Conservation (phyloP, 139 green algal species). For the Monoraphidium neglectum region DNA sequence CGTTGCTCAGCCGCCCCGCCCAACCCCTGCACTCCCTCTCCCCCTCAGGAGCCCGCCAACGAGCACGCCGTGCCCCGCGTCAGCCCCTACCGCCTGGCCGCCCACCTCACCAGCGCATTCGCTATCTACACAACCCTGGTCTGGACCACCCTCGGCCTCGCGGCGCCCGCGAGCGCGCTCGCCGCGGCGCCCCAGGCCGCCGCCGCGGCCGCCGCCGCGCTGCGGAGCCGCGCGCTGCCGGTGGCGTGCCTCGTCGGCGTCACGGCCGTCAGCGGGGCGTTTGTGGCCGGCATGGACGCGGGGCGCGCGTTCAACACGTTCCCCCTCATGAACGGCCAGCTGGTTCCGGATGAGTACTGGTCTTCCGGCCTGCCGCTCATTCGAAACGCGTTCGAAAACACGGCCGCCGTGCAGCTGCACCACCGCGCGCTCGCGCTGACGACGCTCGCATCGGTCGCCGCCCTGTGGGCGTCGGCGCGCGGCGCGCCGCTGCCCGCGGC, state of each 20-base stretch:
- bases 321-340: conserved; percentile 89
- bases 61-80: conserved; percentile 82
- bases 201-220: conserved; percentile 34
- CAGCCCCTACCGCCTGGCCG: conserved; percentile 93
- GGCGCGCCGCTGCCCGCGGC: conserved; percentile 52
- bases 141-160: conserved; percentile 90
- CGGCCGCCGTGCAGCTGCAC: conserved; percentile 92
- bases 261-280: conserved; percentile 89
- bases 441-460: conserved; percentile 63
- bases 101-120: conserved; percentile 95
- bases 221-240: conserved; percentile 58
- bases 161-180: conserved; percentile 35
- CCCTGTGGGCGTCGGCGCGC: conserved; percentile 52
- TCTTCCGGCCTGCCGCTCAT: conserved; percentile 25
- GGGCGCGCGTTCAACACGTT: conserved; percentile 98
- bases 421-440: conserved; percentile 81
- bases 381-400: conserved; percentile 96
- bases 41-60: conserved; percentile 71
- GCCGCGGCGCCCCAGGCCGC: background rate
- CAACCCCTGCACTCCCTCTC: no score
- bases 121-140: conserved; percentile 91
- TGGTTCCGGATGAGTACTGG: conserved; percentile 91
- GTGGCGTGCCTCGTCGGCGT: conserved; percentile 85
- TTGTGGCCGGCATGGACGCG: conserved; percentile 88
- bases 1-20: no score